These are phyloP conservation scores for Actinomortierella wolfii DNA, from an alignment of 371 early-diverging fungal genomes.

Conservation along the genomic window DNA sequence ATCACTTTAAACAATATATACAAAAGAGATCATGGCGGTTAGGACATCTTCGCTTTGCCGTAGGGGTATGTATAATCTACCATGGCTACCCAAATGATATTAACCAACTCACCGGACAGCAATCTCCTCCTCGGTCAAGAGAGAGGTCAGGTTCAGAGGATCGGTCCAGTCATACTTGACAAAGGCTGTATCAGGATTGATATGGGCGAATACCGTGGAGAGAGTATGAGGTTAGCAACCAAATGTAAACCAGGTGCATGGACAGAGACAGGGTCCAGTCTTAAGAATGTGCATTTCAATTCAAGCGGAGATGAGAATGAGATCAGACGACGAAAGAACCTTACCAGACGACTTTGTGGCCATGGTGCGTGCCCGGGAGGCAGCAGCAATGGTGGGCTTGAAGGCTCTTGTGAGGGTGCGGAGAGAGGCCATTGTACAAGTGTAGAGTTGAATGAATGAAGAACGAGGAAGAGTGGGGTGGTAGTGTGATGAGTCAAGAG, in stretches of 20 bases:
- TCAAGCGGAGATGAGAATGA: neutral
- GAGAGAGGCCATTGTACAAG: slow-evolving; percentile 25
- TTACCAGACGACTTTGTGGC: slow-evolving; percentile 54
- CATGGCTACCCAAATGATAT: too few relatives aligned
- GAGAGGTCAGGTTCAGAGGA: slow-evolving; percentile 82
- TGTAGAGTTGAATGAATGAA: slow-evolving; percentile 2
- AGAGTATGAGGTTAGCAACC: neutral
- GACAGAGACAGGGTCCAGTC: neutral
- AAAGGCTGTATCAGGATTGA: slow-evolving; percentile 37
- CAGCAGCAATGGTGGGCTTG: slow-evolving; percentile 34
- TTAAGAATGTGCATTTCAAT: neutral
- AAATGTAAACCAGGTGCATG: neutral
- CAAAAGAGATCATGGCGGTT: neutral
- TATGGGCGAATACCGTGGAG: neutral
- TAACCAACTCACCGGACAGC: slow-evolving; percentile 69
- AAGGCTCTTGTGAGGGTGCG: slow-evolving; percentile 41
- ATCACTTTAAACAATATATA: slow-evolving; percentile 57
- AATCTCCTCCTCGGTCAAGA: slow-evolving; percentile 89
- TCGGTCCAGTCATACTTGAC: slow-evolving; percentile 95
- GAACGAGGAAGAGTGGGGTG: slow-evolving; percentile 10
- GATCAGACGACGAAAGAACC: neutral
- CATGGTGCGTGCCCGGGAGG: slow-evolving; percentile 46
- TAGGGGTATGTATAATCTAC: too few relatives aligned
- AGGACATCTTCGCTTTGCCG: too few relatives aligned
- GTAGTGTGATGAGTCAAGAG: neutral